phyloP scores from a whole-genome alignment of 2,329 filamentous ascomycete species.

The Botrytis galanthina region DNA sequence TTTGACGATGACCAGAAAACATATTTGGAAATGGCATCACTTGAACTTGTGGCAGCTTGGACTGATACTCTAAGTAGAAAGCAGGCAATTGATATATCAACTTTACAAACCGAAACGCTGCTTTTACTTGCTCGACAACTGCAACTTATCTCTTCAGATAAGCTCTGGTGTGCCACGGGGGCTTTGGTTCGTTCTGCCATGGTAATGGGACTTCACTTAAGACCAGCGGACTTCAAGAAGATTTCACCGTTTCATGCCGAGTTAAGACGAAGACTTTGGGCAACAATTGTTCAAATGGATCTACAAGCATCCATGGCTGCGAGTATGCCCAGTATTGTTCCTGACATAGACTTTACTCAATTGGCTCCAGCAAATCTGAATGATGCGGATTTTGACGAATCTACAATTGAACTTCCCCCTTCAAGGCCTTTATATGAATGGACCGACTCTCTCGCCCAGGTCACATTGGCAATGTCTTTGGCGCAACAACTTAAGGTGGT shows the following conservation, averaged over 20 bases:
- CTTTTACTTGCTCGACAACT: slow-evolving; percentile 22
- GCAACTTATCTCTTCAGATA: slow-evolving; percentile 17
- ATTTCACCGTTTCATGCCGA: slow-evolving; percentile 50
- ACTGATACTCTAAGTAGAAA: slow-evolving; percentile 20
- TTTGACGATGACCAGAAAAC: slow-evolving; percentile 18
- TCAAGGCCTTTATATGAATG: slow-evolving; percentile 21
- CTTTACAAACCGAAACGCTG: slow-evolving; percentile 21
- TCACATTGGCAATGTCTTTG: slow-evolving; percentile 19
- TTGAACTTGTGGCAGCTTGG: slow-evolving; percentile 22
- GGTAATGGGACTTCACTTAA: slow-evolving; percentile 56
- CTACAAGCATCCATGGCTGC: slow-evolving; percentile 51
- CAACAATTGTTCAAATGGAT: slow-evolving; percentile 52
- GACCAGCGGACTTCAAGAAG: slow-evolving; percentile 49
- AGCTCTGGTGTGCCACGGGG: slow-evolving; percentile 39
- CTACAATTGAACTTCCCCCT: slow-evolving; percentile 19
- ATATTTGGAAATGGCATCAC: slow-evolving; percentile 20
- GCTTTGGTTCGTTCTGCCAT: slow-evolving; percentile 52
- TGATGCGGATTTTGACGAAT: slow-evolving; percentile 23
- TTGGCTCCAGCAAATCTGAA: slow-evolving; percentile 47
- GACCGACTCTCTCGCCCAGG: slow-evolving; percentile 23
- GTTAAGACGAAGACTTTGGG: slow-evolving; percentile 55
- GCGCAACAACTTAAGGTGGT: slow-evolving; percentile 20
- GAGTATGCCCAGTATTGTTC: slow-evolving; percentile 50
- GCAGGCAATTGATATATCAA: slow-evolving; percentile 22
- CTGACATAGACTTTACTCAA: slow-evolving; percentile 48